phyloP scores from a whole-genome alignment of 2,329 filamentous ascomycete species.

The Bipolaris gigantea region DNA sequence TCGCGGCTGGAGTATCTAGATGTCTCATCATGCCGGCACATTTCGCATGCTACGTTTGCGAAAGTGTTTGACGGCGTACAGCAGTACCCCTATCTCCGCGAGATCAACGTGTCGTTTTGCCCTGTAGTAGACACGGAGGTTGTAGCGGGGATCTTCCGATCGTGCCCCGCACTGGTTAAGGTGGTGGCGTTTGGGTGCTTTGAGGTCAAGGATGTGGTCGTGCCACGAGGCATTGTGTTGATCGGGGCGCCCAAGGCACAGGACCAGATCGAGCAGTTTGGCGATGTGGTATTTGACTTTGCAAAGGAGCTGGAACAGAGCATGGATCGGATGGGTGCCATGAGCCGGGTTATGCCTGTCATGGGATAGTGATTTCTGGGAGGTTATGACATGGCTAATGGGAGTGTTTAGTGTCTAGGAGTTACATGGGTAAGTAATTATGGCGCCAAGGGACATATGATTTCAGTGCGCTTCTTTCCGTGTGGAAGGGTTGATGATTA shows the following conservation, averaged over 20 bases:
- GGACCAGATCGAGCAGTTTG: slow-evolving; percentile 58
- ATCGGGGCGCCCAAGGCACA: slow-evolving; percentile 63
- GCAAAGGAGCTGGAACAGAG: slow-evolving; percentile 23
- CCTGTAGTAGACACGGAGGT: slow-evolving; percentile 67
- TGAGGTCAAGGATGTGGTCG: slow-evolving; percentile 57
- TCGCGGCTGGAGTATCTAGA: slow-evolving; percentile 67
- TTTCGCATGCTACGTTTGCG: slow-evolving; percentile 71
- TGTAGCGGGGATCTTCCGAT: slow-evolving; percentile 64
- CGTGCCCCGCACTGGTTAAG: slow-evolving; percentile 62
- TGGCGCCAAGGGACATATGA: too few relatives aligned
- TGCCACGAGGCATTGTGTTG: slow-evolving; percentile 61
- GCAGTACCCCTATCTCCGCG: slow-evolving; percentile 67
- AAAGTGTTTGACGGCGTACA: slow-evolving; percentile 66
- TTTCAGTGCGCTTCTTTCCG: too few relatives aligned
- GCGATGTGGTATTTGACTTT: slow-evolving; percentile 41
- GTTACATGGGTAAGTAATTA: too few relatives aligned
- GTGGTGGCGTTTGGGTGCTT: slow-evolving; percentile 67
- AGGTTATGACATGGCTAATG: too few relatives aligned
- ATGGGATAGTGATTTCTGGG: slow-evolving; percentile 13
- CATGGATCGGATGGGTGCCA: slow-evolving; percentile 3
- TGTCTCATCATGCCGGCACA: slow-evolving; percentile 82
- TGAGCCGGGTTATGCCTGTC: slow-evolving; percentile 30
- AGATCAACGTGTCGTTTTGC: slow-evolving; percentile 79
- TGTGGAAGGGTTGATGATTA: too few relatives aligned
- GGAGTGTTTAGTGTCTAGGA: too few relatives aligned